A percentile compares a stretch with the other conserved stretches of the same genome.
phyloP scores from a whole-genome alignment of 1,284 basidiomycete genomes.

The Sparassis latifolia region DNA sequence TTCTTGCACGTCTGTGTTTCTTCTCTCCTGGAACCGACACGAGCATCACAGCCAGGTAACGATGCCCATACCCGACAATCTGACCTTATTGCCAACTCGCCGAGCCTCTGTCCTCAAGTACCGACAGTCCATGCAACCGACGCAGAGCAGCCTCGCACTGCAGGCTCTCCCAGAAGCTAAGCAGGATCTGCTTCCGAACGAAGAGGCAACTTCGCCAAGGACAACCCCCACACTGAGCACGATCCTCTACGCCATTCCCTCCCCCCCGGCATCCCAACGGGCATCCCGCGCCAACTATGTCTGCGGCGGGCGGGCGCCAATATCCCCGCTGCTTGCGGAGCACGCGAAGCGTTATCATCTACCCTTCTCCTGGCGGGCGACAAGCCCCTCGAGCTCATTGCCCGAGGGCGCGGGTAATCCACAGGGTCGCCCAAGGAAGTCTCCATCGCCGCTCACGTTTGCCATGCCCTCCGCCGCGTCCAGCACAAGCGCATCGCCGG shows the following conservation, averaged over 20 bases:
- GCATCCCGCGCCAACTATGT: background rate
- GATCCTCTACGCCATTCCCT: constrained; percentile 12
- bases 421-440: constrained; percentile 5
- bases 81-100: constrained; percentile 15
- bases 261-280: constrained; percentile 13
- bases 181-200: background rate
- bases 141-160: background rate
- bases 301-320: constrained; percentile 13
- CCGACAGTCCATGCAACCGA: constrained; percentile 2
- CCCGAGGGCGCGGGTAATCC: too few relatives aligned
- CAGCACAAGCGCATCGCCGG: constrained; percentile 10
- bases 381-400: background rate
- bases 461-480: constrained; percentile 12
- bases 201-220: too few relatives aligned
- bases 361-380: constrained; percentile 16
- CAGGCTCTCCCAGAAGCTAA: background rate
- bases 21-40: constrained; percentile 13
- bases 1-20: constrained; percentile 22
- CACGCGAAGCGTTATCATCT: constrained; percentile 17
- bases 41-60: background rate
- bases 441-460: constrained; percentile 23
- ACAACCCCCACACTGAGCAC: constrained; percentile 1
- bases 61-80: constrained; percentile 4
- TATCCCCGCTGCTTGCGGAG: constrained; percentile 7
- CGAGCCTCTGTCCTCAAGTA: constrained; percentile 11